Conservation (phyloP, 1,284 basidiomycete genomes). For the Boletus semigastroideus region DNA sequence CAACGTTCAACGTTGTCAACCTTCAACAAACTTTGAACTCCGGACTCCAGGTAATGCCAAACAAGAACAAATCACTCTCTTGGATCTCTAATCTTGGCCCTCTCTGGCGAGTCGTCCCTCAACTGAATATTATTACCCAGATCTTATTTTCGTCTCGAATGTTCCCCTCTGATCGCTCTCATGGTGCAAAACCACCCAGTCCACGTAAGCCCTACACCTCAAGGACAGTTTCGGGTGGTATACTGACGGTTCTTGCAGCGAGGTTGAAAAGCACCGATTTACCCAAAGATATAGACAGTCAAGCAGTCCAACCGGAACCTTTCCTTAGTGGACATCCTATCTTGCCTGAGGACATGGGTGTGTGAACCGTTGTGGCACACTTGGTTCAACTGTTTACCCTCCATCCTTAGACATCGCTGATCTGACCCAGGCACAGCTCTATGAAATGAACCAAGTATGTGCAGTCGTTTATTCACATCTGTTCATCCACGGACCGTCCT, state of each 20-base stretch:
- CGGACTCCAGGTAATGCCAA: neutral
- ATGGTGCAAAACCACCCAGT: conserved; percentile 20
- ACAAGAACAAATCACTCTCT: neutral
- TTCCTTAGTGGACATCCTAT: conserved; percentile 33
- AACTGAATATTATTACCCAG: too few relatives aligned
- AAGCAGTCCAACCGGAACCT: conserved; percentile 7
- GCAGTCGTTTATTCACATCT: conserved; percentile 1
- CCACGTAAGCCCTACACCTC: conserved; percentile 21
- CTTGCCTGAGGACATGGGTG: conserved; percentile 33
- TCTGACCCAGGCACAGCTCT: conserved; percentile 39
- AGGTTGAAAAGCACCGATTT: conserved; percentile 29
- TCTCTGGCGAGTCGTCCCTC: too few relatives aligned
- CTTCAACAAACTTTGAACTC: too few relatives aligned
- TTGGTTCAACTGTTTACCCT: neutral
- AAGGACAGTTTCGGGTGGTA: neutral
- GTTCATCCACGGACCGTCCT: neutral
- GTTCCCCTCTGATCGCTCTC: conserved; percentile 5
- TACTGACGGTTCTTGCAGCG: conserved; percentile 10
- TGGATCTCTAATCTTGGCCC: neutral
- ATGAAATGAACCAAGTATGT: conserved; percentile 50
- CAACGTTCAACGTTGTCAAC: too few relatives aligned
- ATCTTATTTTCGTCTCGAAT: conserved; percentile 11
- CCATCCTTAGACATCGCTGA: conserved; percentile 31
- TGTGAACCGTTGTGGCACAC: neutral
- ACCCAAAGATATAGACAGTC: conserved; percentile 19